phyloP scores from a whole-genome alignment of 805 yeast species.

The Cyberlindnera nakhonratchasimensis region DNA sequence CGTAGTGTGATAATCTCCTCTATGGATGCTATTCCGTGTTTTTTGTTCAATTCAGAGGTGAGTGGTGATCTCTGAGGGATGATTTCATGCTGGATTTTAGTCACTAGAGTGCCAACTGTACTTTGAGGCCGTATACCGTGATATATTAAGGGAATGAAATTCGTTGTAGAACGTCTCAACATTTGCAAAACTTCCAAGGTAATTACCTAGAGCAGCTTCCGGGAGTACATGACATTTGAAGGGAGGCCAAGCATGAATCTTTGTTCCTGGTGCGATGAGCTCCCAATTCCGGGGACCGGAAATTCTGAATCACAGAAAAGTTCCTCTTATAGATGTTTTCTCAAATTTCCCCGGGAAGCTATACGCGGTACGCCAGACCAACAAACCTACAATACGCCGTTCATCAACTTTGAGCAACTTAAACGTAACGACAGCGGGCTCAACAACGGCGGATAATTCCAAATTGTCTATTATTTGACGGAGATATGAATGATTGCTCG shows the following conservation, averaged over 20 bases:
- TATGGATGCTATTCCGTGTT: background rate
- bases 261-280: background rate
- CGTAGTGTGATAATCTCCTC: background rate
- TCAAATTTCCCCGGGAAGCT: background rate
- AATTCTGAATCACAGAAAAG: background rate
- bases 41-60: slow-evolving; percentile 2
- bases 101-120: slow-evolving; percentile 4
- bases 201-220: too few relatives aligned
- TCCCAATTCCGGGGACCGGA: background rate
- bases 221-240: too few relatives aligned
- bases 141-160: background rate
- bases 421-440: too few relatives aligned
- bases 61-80: slow-evolving; percentile 6
- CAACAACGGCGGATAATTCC: too few relatives aligned
- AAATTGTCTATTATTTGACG: too few relatives aligned
- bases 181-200: too few relatives aligned
- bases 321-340: background rate
- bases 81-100: slow-evolving; percentile 2
- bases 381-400: too few relatives aligned
- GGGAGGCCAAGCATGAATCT: too few relatives aligned
- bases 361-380: too few relatives aligned
- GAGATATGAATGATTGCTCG: slow-evolving; percentile 3
- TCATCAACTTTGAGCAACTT: too few relatives aligned
- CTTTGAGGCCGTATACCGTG: slow-evolving; percentile 3
- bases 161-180: too few relatives aligned